Evolutionary conservation across 2,329 filamentous ascomycete genomes (phyloP), one percentile per base, ranked within the genome.

Genomic region (Phialophora chinensis): DNA sequence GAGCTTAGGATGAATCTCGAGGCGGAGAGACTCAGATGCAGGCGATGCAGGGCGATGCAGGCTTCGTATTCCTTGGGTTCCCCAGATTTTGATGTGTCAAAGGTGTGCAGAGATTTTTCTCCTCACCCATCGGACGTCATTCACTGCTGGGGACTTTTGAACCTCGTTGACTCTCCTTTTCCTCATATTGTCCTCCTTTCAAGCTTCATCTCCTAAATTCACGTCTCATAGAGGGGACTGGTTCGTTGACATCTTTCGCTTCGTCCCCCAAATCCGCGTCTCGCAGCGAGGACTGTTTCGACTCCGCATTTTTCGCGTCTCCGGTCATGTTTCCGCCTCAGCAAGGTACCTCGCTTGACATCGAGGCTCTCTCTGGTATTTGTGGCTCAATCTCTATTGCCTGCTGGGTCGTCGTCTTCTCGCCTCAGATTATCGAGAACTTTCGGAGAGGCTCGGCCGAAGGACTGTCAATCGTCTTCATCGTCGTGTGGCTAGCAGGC

Each of bases 321-420:
- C 17, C 17, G 27, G 68, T 44, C 54, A 75, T 76, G 74, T 75
- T 75, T 69, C 75, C 75, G 66, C 79, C 80, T 62, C 75, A 77
- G 60, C 77, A 77, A 69, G 74, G 74, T 52, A 74, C 71, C 68
- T 90, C 91, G 78, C 84, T 97, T 72, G 91, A 97, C 77, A 89
- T 97, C 67, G 91, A 95, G 76, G 93, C 93, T 67, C 88, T 97
- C 74, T 96, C 92, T 73, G 94, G 94, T 62, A 97, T 97, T 73
- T 93, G 90, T 80, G 94, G 93, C 42, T 97, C 93, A 8, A 93
- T 99, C 72, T 97, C 92, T 54, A 97, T 99, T 76, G 93, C 93
- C 59, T 97, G 93, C 77, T 97, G 95, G 95, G 91, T 98, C 65
- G 92, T 98, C 42, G 95, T 99, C 65, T 99, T 97, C 81, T 95